Evolutionary conservation across 345 rosid genomes (phyloP), one percentile per base, ranked within the genome.

Genomic region (Erucastrum elatum): DNA sequence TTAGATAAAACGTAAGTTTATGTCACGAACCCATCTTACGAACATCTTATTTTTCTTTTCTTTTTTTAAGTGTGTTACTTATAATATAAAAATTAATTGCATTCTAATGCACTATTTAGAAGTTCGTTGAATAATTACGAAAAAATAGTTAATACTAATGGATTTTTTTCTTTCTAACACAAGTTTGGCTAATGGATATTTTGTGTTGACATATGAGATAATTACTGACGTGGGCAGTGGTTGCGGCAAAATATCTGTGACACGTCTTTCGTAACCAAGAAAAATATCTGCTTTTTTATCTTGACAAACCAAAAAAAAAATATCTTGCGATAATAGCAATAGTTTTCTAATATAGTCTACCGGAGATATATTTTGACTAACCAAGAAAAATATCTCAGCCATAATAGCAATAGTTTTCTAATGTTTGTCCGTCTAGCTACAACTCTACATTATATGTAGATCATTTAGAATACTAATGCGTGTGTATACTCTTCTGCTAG

Each of bases 201-300:
- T 58, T 12, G 46, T 4, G 15, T 29, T 13, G 31, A 1, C 1
- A 7, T 5, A 17, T 17, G 66, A 58, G 65, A 8, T 21, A 75
- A 6, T 41, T 67, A 67, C 33, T 75, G 61, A 59, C 74, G 68
- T 59, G 61, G 49, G 16, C 21, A 37, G 49, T 60, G 27, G 68
- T 29, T 67, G 73, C 15, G 6, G 58, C 68, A 67, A 68, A 76
- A 76, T 76, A 76, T 75, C 72, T 37, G 78, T 29, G 31, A 56
- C 59, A 25, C 58, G 56, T 33, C 64, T 26, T 13, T 74, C 64
- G 10, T 64, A 31, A 8, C 70, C n/a, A 46, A 53, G 16, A 33
- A 66, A 75, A 75, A 75, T 75, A 75, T 58, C 72, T 66, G 44
- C 44, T 17, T 8, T 58, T 56, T 35, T 58, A 4, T 3, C 17